phyloP scores from a whole-genome alignment of 371 early-diverging fungal species.

The Dichotomocladium elegans region DNA sequence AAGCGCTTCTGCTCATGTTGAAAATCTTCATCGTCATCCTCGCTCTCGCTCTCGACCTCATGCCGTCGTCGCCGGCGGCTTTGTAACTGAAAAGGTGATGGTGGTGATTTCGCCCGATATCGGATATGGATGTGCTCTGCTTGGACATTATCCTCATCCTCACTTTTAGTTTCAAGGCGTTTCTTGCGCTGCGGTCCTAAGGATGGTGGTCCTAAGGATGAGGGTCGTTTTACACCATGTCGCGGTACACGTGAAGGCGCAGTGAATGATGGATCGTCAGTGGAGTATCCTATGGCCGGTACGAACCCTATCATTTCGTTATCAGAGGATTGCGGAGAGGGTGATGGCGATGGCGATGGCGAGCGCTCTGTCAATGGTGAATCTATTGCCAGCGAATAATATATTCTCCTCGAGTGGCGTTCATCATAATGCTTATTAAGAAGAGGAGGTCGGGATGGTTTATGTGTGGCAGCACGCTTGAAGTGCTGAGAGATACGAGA shows the following conservation, averaged over 20 bases:
- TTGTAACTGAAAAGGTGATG: too few species aligned
- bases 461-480: slow-evolving; percentile 72
- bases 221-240: too few species aligned
- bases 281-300: background rate
- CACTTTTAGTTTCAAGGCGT: too few species aligned
- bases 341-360: slow-evolving; percentile 5
- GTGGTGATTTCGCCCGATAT: too few species aligned
- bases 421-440: slow-evolving; percentile 71
- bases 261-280: background rate
- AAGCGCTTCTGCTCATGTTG: too few species aligned
- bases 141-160: too few species aligned
- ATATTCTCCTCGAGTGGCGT: slow-evolving; percentile 72
- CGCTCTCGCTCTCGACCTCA: too few species aligned
- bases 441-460: slow-evolving; percentile 69
- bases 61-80: too few species aligned
- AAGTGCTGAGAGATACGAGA: slow-evolving; percentile 86
- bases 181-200: too few species aligned
- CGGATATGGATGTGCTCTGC: too few species aligned
- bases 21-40: too few species aligned
- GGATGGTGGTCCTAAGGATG: too few species aligned
- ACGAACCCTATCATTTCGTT: background rate
- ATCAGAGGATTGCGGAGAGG: slow-evolving; percentile 13
- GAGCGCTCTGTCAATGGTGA: slow-evolving; percentile 6
- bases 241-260: background rate
- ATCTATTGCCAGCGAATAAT: slow-evolving; percentile 67